Base-by-base conservation (phyloP, 73 alveolate genomes). In the Paramecium primaurelia region DNA sequence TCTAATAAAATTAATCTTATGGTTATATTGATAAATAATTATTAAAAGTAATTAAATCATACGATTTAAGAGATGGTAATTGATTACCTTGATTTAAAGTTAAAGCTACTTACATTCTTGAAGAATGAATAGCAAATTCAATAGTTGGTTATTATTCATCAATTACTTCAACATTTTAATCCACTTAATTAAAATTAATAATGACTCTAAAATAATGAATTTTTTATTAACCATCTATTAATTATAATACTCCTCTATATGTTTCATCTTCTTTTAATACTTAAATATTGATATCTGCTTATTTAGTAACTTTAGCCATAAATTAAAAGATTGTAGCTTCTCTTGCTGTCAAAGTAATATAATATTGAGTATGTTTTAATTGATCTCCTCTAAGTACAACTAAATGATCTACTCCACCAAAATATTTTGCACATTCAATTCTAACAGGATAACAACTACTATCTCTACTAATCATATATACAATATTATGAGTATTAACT, bases 321-420 rank as follows among this genome's bases (percentile, higher is more conserved):
- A 77, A 77, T 38, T 28, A 8, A 77, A 28, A 77, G 6, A 28
- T 36, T 14, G 42, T 22, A 14, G 73, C 42, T 18, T 45, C 38
- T 22, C 90, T 36, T 16, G 71, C 90, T 11, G 30, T 42, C 7
- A 77, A 28, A 36, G 73, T 38, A 22, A 77, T 68, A 42, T 77
- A 77, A 77, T 36, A 77, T 77, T 77, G 30, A 77, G 90, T 6
- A 44, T 20, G 42, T 20, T 36, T 16, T 20, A 77, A 77, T 77
- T 77, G 42, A 28, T 77, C 49, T 45, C 90, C 90, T 77, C 90
- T 77, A 18, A 77, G 71, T 20, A 45, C 18, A 6, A 77, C 90
- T 2, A 77, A 12, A 77, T 77, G 42, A 38, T 77, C 90, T 3
- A 22, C 51, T 2, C 90, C 90, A 4, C 90, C 90, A 16, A 42